Evolutionary conservation across 2,329 filamentous ascomycete genomes (phyloP).

Genomic region (Grosmannia huntii): DNA sequence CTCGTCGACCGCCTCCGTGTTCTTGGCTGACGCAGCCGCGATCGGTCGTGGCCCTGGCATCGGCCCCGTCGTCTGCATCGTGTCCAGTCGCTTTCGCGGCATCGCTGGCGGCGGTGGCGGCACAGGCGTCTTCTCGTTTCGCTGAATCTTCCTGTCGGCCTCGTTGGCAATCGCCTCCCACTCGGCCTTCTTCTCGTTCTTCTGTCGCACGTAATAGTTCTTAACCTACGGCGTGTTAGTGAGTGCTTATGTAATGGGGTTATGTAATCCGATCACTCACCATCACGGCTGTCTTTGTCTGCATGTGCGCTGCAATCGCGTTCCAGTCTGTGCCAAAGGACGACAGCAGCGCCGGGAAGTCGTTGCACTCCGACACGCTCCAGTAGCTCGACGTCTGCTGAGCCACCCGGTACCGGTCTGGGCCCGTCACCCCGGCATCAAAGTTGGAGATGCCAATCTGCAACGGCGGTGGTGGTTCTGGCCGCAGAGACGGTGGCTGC

Average conservation of each 20-base stretch:
- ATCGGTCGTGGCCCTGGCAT: not conserved
- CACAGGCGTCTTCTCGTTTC: constrained; percentile 46
- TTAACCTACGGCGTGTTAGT: constrained; percentile 38
- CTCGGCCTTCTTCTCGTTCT: constrained; percentile 38
- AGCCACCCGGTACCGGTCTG: constrained; percentile 32
- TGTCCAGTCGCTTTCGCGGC: constrained; percentile 6
- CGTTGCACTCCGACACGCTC: constrained; percentile 70
- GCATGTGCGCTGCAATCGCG: constrained; percentile 65
- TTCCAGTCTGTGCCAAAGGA: constrained; percentile 72
- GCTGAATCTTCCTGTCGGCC: constrained; percentile 40
- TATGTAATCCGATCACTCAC: constrained; percentile 26
- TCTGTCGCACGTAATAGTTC: constrained; percentile 54
- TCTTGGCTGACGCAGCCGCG: not conserved
- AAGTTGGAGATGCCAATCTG: constrained; percentile 36
- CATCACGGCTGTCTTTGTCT: constrained; percentile 79
- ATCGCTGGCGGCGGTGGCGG: constrained; percentile 39
- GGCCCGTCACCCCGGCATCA: constrained; percentile 30
- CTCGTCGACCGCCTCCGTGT: not conserved
- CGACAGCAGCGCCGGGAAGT: constrained; percentile 59
- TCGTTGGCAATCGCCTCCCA: constrained; percentile 48
- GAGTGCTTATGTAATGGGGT: not conserved
- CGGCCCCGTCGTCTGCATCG: constrained; percentile 22
- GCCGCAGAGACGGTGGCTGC: constrained; percentile 42
- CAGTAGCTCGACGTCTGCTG: constrained; percentile 68
- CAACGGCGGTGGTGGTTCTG: constrained; percentile 36